Evolutionary conservation across 176 grass and related monocot genomes (phyloP).

Genomic region (Canna indica): DNA sequence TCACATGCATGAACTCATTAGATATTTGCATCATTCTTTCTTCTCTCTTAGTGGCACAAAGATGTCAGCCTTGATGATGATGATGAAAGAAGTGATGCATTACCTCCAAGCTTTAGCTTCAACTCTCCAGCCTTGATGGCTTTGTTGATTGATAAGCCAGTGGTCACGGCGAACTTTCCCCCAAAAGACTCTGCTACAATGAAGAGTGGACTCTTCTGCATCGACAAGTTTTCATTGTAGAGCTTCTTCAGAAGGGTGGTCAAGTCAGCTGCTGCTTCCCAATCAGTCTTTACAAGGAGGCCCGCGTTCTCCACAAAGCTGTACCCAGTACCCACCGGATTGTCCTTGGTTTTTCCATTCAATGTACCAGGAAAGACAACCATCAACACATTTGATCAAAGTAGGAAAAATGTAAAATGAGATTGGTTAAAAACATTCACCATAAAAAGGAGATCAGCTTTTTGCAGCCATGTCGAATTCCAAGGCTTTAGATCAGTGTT

Average conservation of each 20-base stretch:
- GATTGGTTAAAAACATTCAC: too few species aligned
- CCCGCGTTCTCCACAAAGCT: conserved; percentile 64
- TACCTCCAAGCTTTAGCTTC: conserved; percentile 48
- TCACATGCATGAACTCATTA: neutral
- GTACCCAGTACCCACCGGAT: conserved; percentile 75
- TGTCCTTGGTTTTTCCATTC: conserved; percentile 50
- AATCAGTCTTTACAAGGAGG: conserved; percentile 50
- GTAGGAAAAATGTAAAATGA: too few species aligned
- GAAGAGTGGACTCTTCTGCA: conserved; percentile 55
- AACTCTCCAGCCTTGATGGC: conserved; percentile 37
- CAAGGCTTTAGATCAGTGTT: conserved; percentile 44
- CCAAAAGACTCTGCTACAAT: conserved; percentile 93
- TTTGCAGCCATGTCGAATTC: conserved; percentile 68
- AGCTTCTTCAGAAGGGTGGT: conserved; percentile 44
- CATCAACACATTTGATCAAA: too few species aligned
- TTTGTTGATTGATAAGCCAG: conserved; percentile 38
- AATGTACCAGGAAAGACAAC: too few species aligned
- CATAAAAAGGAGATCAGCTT: conserved; percentile 76
- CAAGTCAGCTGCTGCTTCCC: conserved; percentile 40
- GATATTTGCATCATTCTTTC: neutral
- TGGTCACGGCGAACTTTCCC: conserved; percentile 84
- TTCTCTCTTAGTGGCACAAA: neutral
- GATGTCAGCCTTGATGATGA: too few species aligned
- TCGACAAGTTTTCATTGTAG: conserved; percentile 14
- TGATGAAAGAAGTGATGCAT: neutral